phyloP scores from a whole-genome alignment of 78 protist genomes.

The Tieghemostelium lacteum region DNA sequence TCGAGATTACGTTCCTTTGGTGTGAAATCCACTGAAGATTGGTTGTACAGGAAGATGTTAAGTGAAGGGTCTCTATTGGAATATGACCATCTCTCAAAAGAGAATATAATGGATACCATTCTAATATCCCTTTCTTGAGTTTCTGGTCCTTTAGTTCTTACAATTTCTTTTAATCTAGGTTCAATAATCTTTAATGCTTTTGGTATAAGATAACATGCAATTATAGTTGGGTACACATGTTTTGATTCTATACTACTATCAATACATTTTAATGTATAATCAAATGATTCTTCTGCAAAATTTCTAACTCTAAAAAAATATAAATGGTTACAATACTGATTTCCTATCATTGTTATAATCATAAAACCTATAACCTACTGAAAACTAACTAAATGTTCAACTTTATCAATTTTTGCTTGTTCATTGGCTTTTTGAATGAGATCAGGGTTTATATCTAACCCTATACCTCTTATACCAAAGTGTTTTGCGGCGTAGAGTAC shows the following conservation, averaged over 20 bases:
- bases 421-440: constrained; percentile 9
- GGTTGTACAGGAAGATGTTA: constrained; percentile 19
- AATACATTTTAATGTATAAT: constrained; percentile 25
- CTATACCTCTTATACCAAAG: constrained; percentile 51
- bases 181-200: constrained; percentile 46
- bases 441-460: constrained; percentile 62
- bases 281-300: constrained; percentile 67
- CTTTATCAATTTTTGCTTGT: constrained; percentile 29
- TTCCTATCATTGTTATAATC: too few relatives aligned
- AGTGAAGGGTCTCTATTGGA: background rate
- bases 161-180: constrained; percentile 13
- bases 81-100: constrained; percentile 50
- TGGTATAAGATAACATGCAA: constrained; percentile 62
- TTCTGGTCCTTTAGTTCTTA: constrained; percentile 2
- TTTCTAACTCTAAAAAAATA: constrained; percentile 8
- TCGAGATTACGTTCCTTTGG: constrained; percentile 23
- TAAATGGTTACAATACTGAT: too few relatives aligned
- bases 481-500: constrained; percentile 59
- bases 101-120: constrained; percentile 20
- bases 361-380: background rate
- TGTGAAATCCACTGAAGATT: constrained; percentile 6
- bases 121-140: constrained; percentile 13
- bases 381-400: constrained; percentile 17
- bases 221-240: constrained; percentile 43
- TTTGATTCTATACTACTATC: background rate